Evolutionary conservation across 495 filamentous ascomycete species (phyloP).

Genomic region (Gamarada debralockiae): DNA sequence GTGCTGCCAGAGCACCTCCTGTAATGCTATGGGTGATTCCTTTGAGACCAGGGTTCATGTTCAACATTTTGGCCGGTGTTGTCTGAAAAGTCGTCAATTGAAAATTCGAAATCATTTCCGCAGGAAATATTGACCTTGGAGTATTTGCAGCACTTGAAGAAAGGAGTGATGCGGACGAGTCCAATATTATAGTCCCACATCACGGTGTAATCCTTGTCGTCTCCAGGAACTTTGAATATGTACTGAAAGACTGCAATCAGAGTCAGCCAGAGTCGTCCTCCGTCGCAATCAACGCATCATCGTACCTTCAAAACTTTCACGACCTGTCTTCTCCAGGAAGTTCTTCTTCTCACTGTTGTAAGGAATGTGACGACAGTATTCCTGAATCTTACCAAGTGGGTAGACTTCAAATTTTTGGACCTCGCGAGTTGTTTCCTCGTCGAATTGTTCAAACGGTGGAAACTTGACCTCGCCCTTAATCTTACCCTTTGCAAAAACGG

Average conservation of each 20-base stretch:
- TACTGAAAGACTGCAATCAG: slow-evolving; percentile 78
- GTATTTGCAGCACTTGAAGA: slow-evolving; percentile 87
- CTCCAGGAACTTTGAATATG: slow-evolving; percentile 69
- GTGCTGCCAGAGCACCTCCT: slow-evolving; percentile 80
- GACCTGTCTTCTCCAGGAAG: slow-evolving; percentile 78
- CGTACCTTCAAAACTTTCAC: slow-evolving; percentile 84
- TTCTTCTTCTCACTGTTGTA: slow-evolving; percentile 92
- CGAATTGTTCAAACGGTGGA: slow-evolving; percentile 59
- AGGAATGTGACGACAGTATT: slow-evolving; percentile 75
- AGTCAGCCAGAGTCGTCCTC: slow-evolving; percentile 11
- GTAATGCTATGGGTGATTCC: slow-evolving; percentile 93
- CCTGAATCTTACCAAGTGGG: slow-evolving; percentile 64
- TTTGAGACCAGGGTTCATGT: slow-evolving; percentile 72
- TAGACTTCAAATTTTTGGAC: slow-evolving; percentile 59
- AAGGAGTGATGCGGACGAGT: slow-evolving; percentile 89
- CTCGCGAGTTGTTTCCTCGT: slow-evolving; percentile 48
- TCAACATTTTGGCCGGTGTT: slow-evolving; percentile 76
- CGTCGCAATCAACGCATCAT: not conserved
- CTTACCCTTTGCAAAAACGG: slow-evolving; percentile 52
- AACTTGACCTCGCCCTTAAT: slow-evolving; percentile 62
- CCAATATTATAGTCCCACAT: slow-evolving; percentile 98
- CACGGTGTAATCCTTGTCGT: slow-evolving; percentile 65
- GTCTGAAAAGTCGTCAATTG: slow-evolving; percentile 51
- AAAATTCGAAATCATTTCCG: not conserved
- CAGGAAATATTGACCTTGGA: slow-evolving; percentile 61